phyloP scores from a whole-genome alignment of 225 moss, liverwort and hornwort species.

The Polytrichum commune region DNA sequence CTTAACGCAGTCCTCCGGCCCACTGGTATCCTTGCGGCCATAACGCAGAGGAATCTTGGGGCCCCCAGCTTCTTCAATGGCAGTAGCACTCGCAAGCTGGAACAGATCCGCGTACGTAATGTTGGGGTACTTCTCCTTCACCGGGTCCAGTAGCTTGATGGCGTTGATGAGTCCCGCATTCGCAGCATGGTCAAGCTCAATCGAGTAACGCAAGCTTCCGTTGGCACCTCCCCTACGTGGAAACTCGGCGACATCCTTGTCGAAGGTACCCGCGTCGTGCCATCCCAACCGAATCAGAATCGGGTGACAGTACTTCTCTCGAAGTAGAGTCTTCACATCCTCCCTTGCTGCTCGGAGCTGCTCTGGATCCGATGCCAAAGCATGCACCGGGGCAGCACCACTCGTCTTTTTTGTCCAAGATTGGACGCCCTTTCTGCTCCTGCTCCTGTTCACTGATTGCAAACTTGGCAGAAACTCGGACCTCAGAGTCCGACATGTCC shows the following conservation, averaged over 20 bases:
- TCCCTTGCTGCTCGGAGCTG: slow-evolving; percentile 70
- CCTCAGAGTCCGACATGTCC: slow-evolving; percentile 6
- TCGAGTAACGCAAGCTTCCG: slow-evolving; percentile 63
- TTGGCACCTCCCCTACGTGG: slow-evolving; percentile 82
- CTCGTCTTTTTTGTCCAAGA: neutral
- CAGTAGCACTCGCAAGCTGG: slow-evolving; percentile 87
- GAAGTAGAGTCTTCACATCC: slow-evolving; percentile 58
- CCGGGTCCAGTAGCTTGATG: slow-evolving; percentile 42
- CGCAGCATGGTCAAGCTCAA: slow-evolving; percentile 66
- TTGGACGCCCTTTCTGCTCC: neutral
- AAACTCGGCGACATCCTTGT: slow-evolving; percentile 62
- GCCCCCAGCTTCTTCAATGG: slow-evolving; percentile 86
- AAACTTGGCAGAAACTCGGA: slow-evolving; percentile 38
- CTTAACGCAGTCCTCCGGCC: slow-evolving; percentile 51
- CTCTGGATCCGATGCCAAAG: slow-evolving; percentile 57
- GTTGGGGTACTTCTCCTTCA: slow-evolving; percentile 66
- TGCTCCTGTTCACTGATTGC: slow-evolving; percentile 13
- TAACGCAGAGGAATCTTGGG: slow-evolving; percentile 72
- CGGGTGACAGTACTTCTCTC: slow-evolving; percentile 63
- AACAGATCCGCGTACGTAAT: slow-evolving; percentile 78
- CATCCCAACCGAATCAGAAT: slow-evolving; percentile 90
- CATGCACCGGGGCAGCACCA: slow-evolving; percentile 1
- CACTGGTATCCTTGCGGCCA: slow-evolving; percentile 58
- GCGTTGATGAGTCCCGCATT: slow-evolving; percentile 75
- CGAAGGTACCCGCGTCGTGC: slow-evolving; percentile 84